Percentiles rank a stretch among this genome's conserved stretches.
These are phyloP conservation scores for Crithidia thermophila DNA, from an alignment of 208 protist genomes.

Conservation along the genomic window DNA sequence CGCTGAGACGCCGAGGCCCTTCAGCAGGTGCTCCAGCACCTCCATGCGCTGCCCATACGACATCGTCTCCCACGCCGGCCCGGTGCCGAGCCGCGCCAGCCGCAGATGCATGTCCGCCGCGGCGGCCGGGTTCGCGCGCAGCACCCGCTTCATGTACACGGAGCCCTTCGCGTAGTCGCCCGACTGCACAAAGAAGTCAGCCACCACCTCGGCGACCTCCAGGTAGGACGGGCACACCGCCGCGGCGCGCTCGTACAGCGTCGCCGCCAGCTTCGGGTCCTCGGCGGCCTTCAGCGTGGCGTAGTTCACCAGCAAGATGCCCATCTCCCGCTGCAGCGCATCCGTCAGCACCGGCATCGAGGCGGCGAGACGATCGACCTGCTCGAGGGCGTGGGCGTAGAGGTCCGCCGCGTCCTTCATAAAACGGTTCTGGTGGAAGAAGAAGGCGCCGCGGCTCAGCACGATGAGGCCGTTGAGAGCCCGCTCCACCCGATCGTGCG, in stretches of 20 bases:
- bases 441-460: conserved; percentile 82
- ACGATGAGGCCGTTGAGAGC: conserved; percentile 69
- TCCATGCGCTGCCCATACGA: conserved; percentile 32
- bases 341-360: conserved; percentile 17
- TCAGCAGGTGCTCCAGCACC: conserved; percentile 66
- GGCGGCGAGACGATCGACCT: conserved; percentile 35
- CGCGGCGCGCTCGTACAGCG: conserved; percentile 64
- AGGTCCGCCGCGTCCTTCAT: conserved; percentile 64
- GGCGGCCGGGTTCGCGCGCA: conserved; percentile 31
- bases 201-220: conserved; percentile 66
- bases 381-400: conserved; percentile 60
- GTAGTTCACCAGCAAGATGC: conserved; percentile 78
- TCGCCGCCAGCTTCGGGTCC: conserved; percentile 35
- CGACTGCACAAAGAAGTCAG: conserved; percentile 68
- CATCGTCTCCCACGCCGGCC: conserved; percentile 56
- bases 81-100: conserved; percentile 46
- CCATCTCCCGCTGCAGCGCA: conserved; percentile 57
- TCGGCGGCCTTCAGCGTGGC: conserved; percentile 54
- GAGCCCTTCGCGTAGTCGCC: conserved; percentile 61
- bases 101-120: conserved; percentile 40
- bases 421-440: conserved; percentile 76
- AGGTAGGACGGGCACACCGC: conserved; percentile 43
- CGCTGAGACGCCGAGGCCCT: conserved; percentile 39
- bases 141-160: conserved; percentile 52
- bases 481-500: conserved; percentile 11